A percentile compares a stretch with the other conserved stretches of the same genome.
Conservation (phyloP, 75 land plant species). For the Cunninghamia lanceolata region DNA sequence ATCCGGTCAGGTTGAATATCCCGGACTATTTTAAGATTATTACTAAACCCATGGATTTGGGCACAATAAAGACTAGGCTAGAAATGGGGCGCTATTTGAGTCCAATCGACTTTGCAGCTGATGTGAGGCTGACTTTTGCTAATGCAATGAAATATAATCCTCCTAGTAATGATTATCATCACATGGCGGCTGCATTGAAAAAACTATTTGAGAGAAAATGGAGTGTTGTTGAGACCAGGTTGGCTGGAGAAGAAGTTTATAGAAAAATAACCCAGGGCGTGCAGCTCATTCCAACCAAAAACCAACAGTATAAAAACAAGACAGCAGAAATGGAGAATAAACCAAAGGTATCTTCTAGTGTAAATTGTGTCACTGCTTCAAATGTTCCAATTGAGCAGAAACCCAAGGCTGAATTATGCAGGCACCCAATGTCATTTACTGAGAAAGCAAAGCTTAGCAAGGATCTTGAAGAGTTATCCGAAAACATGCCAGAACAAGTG, state of each 20-base stretch:
- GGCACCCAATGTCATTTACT: not conserved
- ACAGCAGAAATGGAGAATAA: conserved; percentile 25
- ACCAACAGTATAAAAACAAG: conserved; percentile 3
- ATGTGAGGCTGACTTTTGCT: conserved; percentile 35
- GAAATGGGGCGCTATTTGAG: conserved; percentile 10
- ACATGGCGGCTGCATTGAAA: conserved; percentile 27
- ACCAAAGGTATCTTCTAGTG: conserved; percentile 8
- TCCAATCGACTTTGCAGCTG: conserved; percentile 37
- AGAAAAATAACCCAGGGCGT: conserved; percentile 23
- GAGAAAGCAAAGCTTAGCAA: conserved; percentile 25
- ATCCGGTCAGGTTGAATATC: conserved; percentile 30
- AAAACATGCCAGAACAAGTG: conserved; percentile 20
- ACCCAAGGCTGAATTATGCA: not conserved
- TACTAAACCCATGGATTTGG: conserved; percentile 41
- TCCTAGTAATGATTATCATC: conserved; percentile 34
- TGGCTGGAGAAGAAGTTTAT: conserved; percentile 15
- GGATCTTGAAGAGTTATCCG: conserved; percentile 27
- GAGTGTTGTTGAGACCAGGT: conserved; percentile 31
- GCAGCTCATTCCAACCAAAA: conserved; percentile 2
- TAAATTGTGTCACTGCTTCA: conserved; percentile 10
- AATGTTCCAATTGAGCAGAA: not conserved
- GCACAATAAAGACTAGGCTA: conserved; percentile 33
- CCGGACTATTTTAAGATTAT: conserved; percentile 40
- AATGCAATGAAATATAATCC: conserved; percentile 57
- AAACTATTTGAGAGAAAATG: conserved; percentile 35